A percentile compares a stretch with the other conserved stretches of the same genome.
phyloP scores from a whole-genome alignment of 2,329 filamentous ascomycete species.

The Aspergillus floridensis region DNA sequence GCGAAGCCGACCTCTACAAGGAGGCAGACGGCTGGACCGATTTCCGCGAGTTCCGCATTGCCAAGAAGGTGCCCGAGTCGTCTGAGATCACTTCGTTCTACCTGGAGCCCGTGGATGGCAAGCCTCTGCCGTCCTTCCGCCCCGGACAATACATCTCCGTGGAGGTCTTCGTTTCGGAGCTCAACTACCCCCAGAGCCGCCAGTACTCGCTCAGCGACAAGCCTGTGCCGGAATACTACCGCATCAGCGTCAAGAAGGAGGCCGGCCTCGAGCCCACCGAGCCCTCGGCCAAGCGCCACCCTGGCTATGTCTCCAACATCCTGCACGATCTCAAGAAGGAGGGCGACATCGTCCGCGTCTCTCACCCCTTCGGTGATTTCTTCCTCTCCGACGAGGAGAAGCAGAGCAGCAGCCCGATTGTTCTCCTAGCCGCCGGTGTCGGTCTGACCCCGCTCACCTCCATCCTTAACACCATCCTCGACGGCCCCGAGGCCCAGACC shows the following conservation, averaged over 20 bases:
- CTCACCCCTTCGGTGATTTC: slow-evolving; percentile 65
- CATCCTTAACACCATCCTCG: slow-evolving; percentile 56
- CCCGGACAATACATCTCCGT: slow-evolving; percentile 73
- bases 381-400: slow-evolving; percentile 46
- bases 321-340: slow-evolving; percentile 61
- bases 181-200: slow-evolving; percentile 63
- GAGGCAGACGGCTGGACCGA: slow-evolving; percentile 61
- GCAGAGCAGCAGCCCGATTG: slow-evolving; percentile 48
- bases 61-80: slow-evolving; percentile 63
- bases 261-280: slow-evolving; percentile 50
- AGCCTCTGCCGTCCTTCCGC: slow-evolving; percentile 60
- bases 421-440: slow-evolving; percentile 62
- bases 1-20: slow-evolving; percentile 63
- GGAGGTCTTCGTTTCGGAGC: slow-evolving; percentile 55
- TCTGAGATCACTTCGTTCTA: slow-evolving; percentile 70
- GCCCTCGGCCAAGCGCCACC: slow-evolving; percentile 49
- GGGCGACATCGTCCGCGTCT: slow-evolving; percentile 63
- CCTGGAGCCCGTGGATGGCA: slow-evolving; percentile 61
- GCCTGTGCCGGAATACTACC: slow-evolving; percentile 60
- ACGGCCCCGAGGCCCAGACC: slow-evolving; percentile 39
- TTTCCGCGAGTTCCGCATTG: slow-evolving; percentile 67
- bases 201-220: slow-evolving; percentile 72
- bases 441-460: slow-evolving; percentile 60
- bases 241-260: slow-evolving; percentile 70
- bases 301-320: slow-evolving; percentile 68